Base-by-base conservation (phyloP, 2,329 filamentous ascomycete genomes). In the Verticillium dahliae region DNA sequence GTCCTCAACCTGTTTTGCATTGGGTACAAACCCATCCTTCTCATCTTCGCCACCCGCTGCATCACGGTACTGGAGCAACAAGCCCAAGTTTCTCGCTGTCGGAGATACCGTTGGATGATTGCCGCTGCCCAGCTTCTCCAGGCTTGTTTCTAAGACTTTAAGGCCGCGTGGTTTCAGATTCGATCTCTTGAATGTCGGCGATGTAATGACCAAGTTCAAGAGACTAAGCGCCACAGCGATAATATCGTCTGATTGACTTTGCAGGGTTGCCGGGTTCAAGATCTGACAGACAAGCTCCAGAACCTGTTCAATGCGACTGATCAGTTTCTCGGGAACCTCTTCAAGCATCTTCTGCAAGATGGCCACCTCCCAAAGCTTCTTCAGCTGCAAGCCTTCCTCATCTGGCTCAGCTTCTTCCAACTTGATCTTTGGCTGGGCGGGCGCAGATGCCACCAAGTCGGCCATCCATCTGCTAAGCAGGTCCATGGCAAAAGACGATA, bases 301-400 rank as follows among this genome's bases (percentile, higher is more conserved):
- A 6, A 90, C 79, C 66, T 90, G 85, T 54, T 81, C 81, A 2
- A 89, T 87, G 61, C 86, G 83, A 37, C 80, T 81, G 35, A 89
- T 82, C 13, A 92, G 78, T 64, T 84, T 86, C 27, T 88, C 83
- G 1, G 86, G 82, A 56, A 88, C 81, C 56, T 77, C 80, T 31
- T 84, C 82, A 72, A 91, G 85, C 73, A 92, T 80, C 38, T 81
- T 82, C 67, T 90, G 86, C 7, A 91, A 77, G 0, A 90, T 73
- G 57, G 85, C 85, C 5, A 86, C 78, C 64, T 89, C 80, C 6
- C 82, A 72, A 1, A 92, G 74, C 4, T 79, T 77, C 4, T 69
- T 69, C 3, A 85, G 62, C 0, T 82, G 75, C 56, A 84, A 78
- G 1, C 71, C 67, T 0, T 68, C 60, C 4, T 73, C 67, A 1